Base-by-base conservation (phyloP, 441 rosid genomes). In the Flueggea neowawraea region DNA sequence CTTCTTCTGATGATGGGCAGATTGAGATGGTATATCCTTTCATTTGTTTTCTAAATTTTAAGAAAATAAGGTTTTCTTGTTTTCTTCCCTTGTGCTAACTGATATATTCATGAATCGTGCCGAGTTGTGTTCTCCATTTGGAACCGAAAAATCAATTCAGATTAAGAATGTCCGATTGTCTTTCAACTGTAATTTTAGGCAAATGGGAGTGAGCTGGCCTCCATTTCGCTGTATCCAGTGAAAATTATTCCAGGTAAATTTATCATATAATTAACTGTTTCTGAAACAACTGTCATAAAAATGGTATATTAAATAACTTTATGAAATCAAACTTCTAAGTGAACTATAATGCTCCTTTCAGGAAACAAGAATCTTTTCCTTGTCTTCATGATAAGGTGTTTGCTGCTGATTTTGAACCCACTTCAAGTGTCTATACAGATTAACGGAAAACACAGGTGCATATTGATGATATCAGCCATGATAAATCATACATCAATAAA, bases 351-450 rank as follows among this genome's bases (percentile, higher is more conserved):
- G 31, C 22, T 33, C 12, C 62, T 73, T 79, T 43, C 70, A 87
- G 93, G 80, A 70, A 73, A 56, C 75, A 73, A 11, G 81, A 81
- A 65, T 78, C 76, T 64, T 69, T 78, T 69, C 93, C 93, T 60
- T 71, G 80, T 73, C 80, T 87, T 62, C 88, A 87, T 66, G 93
- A 87, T 75, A 76, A 79, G 65, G 88, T 87, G 62, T 79, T 87
- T 71, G 90, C 83, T 31, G 93, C 88, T 52, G 93, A 90, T 65
- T 83, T 87, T 6, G 80, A 75, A 50, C 84, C 86, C 62, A 86
- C 86, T 68, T 54, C 78, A 12, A 75, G 66, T 65, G 58, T 79
- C 66, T 80, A 85, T 54, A 69, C 75, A 56, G 67, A 77, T 72
- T 84, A 82, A 78, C 84, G 79, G 79, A 80, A 73, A 64, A 84